Base-by-base conservation (phyloP, 2,329 filamentous ascomycete genomes). In the Passalora sequoiae region DNA sequence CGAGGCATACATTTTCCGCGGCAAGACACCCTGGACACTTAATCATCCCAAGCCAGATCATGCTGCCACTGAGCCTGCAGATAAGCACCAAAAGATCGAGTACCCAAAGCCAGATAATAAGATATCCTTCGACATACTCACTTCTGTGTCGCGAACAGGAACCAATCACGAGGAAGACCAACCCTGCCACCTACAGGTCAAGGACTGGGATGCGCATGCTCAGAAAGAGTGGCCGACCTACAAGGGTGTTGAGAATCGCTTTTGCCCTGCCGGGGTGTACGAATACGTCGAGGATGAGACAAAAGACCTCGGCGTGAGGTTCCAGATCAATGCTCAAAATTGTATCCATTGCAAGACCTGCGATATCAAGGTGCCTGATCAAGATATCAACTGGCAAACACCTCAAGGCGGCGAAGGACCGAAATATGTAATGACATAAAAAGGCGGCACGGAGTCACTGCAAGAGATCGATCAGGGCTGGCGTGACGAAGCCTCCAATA, bases 311-410 rank as follows among this genome's bases (percentile, higher is more conserved):
- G 92, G 92, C 6, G 89, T 98, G 57, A 76, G 89, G 45, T 98
- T 98, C 72, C 91, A 97, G 70, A 98, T 98, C 64, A 97, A 97
- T 62, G 73, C 89, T 37, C 91, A 97, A 67, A 97, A 96, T 70
- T 98, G 92, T 66, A 94, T 98, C 54, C 92, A 98, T 70, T 98
- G 92, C 77, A 98, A 98, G 77, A 98, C 92, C 10, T 98, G 92
- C 66, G 92, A 98, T 67, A 98, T 98, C 72, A 98, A 98, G 72
- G 91, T 88, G 12, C 92, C 92, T 6, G 80, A 83, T 50, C 92
- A 98, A 71, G 92, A 97, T 63, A 97, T 98, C 69, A 96, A 95
- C 28, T 65, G 88, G 88, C 80, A 88, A 57, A 92, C 92, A 22
- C 92, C 92, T 5, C 89, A 96, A 47, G 63, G 92, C 54, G 92